These are phyloP conservation scores for Apiospora marii DNA, from an alignment of 2,329 filamentous ascomycete genomes.

Conservation along the genomic window DNA sequence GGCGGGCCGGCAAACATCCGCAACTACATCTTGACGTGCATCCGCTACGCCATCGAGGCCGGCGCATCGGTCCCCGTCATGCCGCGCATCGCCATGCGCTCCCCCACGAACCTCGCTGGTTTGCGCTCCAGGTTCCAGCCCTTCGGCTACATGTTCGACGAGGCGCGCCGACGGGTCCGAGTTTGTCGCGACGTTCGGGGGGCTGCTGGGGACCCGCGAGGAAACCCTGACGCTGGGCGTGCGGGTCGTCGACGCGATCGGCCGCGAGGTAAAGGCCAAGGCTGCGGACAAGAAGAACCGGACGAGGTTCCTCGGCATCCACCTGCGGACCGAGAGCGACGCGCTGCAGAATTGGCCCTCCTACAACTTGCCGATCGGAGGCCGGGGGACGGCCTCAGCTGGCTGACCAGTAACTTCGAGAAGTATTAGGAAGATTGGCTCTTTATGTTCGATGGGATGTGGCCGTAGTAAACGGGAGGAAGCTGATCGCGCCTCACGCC, in stretches of 20 bases:
- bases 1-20: conserved; percentile 59
- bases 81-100: conserved; percentile 51
- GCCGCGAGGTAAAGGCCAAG: conserved; percentile 36
- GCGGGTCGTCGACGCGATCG: conserved; percentile 30
- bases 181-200: conserved; percentile 52
- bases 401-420: conserved; percentile 51
- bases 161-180: conserved; percentile 53
- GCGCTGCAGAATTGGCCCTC: conserved; percentile 53
- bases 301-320: conserved; percentile 47
- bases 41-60: conserved; percentile 56
- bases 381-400: conserved; percentile 49
- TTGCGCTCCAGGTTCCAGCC: conserved; percentile 46
- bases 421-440: conserved; percentile 57
- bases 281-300: conserved; percentile 28
- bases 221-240: conserved; percentile 41
- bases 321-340: conserved; percentile 55
- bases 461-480: conserved; percentile 40
- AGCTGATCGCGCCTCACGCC: neutral
- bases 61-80: conserved; percentile 53
- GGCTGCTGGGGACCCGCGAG: conserved; percentile 49
- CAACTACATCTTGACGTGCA: conserved; percentile 57
- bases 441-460: conserved; percentile 56
- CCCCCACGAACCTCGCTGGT: conserved; percentile 44
- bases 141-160: conserved; percentile 56
- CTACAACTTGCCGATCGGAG: conserved; percentile 51